Evolutionary conservation across 176 grass and related monocot genomes (phyloP), one percentile per base, ranked within the genome.

Genomic region (Canna indica): DNA sequence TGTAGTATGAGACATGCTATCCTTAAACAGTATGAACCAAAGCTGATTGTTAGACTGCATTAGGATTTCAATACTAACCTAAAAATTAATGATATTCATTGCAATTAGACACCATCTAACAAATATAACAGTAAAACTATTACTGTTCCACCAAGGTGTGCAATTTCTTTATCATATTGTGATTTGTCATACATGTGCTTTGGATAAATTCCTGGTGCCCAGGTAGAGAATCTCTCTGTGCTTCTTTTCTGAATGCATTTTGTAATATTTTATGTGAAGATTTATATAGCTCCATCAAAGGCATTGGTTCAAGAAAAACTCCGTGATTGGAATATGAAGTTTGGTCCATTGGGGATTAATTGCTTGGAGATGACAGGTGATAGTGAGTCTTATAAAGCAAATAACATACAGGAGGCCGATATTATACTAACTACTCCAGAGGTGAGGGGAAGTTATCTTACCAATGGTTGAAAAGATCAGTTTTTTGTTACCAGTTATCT

Each of bases 321-420:
- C 52, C 88, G 88, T 39, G 93, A 96, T 65, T 97, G 93, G 88
- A 85, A 46, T 6, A 59, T 69, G 64, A 97, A 92, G 81, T 64
- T 97, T 59, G 69, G 82, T 61, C 67, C 84, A 10, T 64, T 88
- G 67, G 88, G 81, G 10, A 87, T 97, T 70, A 87, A 65, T 44
- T 97, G 93, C 75, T 83, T 97, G 81, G 93, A 97, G 79, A 92
- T 97, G 86, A 97, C 93, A 42, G 82, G 88, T 65, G 93, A 97
- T 73, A 92, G 75, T 56, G 88, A 97, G 39, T 87, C 80, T 64
- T 80, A 74, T 67, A 83, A 77, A 72, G 78, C 62, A 42, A 96
- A 85, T 44, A 80, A 73, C 72, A 87, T 96, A 72, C 71, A 91
- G 30, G 88, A 96, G 64, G 84, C 86, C 68, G 88, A 96, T 71